Conservation (phyloP, 2,329 filamentous ascomycete species). For the Sclerotinia minor region DNA sequence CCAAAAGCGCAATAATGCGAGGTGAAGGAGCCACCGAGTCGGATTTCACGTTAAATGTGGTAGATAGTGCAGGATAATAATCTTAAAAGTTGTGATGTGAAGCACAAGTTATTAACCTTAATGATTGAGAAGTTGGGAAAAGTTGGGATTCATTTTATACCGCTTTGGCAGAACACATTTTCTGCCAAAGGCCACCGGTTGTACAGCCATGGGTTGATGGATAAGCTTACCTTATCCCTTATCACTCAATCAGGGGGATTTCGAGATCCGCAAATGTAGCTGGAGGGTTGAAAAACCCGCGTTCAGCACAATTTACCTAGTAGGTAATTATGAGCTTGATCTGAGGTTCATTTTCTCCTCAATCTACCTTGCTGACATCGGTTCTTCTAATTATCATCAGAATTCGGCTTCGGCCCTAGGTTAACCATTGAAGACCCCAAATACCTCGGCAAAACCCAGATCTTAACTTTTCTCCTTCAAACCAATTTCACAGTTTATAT, state of each 20-base stretch:
- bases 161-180: slow-evolving; percentile 5
- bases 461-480: not conserved
- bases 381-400: not conserved
- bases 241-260: too few relatives aligned
- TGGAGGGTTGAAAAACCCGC: not conserved
- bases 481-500: not conserved
- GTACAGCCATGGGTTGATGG: too few relatives aligned
- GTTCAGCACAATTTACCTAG: not conserved
- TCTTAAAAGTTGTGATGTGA: not conserved
- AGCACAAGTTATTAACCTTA: not conserved
- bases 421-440: not conserved
- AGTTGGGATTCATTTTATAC: not conserved
- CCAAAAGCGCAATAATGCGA: slow-evolving; percentile 52
- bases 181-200: slow-evolving; percentile 2
- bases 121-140: too few relatives aligned
- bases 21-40: slow-evolving; percentile 51
- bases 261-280: too few relatives aligned
- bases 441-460: not conserved
- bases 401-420: not conserved
- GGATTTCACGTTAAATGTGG: not conserved
- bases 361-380: not conserved
- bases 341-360: not conserved
- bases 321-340: not conserved
- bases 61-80: not conserved
- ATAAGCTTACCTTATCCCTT: too few relatives aligned